Conservation (phyloP, 352 stramenopile species). For the Globisporangium echinulatum region DNA sequence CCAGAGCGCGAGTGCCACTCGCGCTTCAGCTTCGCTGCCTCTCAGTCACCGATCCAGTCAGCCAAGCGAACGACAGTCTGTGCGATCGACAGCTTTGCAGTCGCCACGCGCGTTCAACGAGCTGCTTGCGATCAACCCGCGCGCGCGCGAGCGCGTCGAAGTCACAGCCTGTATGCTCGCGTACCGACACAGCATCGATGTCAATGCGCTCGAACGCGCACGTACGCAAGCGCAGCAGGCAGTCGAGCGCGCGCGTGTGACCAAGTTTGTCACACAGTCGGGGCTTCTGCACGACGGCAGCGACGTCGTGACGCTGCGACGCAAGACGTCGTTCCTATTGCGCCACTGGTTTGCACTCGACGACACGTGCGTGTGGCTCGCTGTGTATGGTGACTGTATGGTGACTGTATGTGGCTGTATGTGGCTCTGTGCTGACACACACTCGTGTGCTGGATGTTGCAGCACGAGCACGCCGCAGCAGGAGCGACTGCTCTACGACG, state of each 20-base stretch:
- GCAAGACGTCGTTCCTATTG: constrained; percentile 66
- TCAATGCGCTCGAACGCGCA: constrained; percentile 44
- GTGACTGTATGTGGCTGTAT: not conserved
- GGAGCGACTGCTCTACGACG: constrained; percentile 44
- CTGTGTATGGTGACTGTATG: not conserved
- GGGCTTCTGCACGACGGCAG: constrained; percentile 36
- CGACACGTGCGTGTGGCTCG: constrained; percentile 11
- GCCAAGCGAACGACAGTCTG: too few species aligned
- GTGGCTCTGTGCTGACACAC: not conserved
- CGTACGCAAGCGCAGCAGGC: constrained; percentile 27
- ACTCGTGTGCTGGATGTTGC: not conserved
- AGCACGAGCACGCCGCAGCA: constrained; percentile 18
- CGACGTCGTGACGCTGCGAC: constrained; percentile 35
- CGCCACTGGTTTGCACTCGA: constrained; percentile 66
- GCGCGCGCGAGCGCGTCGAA: constrained; percentile 50
- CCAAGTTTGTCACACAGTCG: constrained; percentile 32
- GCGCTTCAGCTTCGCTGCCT: too few species aligned
- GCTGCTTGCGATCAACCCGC: constrained; percentile 18
- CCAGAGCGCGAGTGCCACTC: constrained; percentile 17
- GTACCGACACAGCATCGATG: constrained; percentile 54
- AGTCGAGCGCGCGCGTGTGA: constrained; percentile 30
- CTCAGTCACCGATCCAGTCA: too few species aligned
- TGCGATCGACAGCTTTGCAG: too few species aligned
- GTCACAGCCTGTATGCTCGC: constrained; percentile 64
- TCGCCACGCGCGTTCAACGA: not conserved